Base-by-base conservation (phyloP, 768 basidiomycete species). In the Mycena floridula region DNA sequence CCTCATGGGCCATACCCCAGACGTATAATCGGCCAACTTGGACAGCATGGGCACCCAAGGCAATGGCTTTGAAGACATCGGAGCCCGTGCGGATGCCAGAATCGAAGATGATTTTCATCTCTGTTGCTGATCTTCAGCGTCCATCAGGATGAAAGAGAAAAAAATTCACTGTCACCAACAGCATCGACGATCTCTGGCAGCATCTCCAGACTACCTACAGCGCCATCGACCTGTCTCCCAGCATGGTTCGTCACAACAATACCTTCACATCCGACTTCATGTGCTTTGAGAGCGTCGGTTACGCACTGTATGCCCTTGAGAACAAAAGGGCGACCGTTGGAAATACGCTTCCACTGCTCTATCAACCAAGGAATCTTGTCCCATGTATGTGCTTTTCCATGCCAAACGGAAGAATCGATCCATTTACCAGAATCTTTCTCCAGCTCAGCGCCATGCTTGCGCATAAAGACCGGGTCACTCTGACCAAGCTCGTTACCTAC, bases 221-320 rank as follows among this genome's bases (percentile, higher is more conserved):
- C 74, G 16, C 77, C 77, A 54, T 81, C 77, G 28, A 79, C 72
- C 54, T 79, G 76, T 21, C 78, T 58, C 1, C 75, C 76, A 5
- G 73, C 76, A 54, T 77, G 75, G 49, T 76, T 78, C 16, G 71
- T 73, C 9, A 76, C 75, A n/a, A 79, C 72, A 40, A 77, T 73
- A 5, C 76, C 75, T 42, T 73, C 71, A 50, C 71, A 71, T 0
- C 76, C 76, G 11, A 70, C 43, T 15, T 72, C 65, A 13, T 65
- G 58, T 4, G 74, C 74, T 50, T 64, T 71, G n/a, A 59, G 50
- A 0, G 77, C 76, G 48, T 79, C 76, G 8, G 62, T 64, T 4
- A 59, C 67, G 47, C 55, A 62, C 54, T 77, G 74, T 28, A 77
- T 73, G 40, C 77, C 77, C 59, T 80, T 80, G 44, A 79, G 50